Evolutionary conservation across 2,329 filamentous ascomycete species (phyloP).

Genomic region (Colletotrichum navitas): DNA sequence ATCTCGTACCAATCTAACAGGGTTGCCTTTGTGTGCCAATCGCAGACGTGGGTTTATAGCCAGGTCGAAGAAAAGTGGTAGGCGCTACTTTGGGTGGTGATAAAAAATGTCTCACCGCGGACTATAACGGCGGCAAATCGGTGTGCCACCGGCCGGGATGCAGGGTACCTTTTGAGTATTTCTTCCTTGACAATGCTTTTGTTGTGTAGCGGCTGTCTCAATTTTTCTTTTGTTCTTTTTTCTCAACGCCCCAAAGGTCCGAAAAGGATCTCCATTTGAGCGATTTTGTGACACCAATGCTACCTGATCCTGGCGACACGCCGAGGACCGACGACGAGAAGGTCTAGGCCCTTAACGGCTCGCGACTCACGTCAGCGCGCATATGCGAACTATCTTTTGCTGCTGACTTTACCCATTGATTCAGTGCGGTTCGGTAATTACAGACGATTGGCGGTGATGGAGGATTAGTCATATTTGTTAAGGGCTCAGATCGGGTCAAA

Average conservation of each 20-base stretch:
- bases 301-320: slow-evolving; percentile 7
- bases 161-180: slow-evolving; percentile 2
- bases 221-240: neutral
- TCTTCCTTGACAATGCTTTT: slow-evolving; percentile 16
- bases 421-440: slow-evolving; percentile 7
- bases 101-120: slow-evolving; percentile 2
- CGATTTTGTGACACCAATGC: slow-evolving; percentile 21
- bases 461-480: slow-evolving; percentile 21
- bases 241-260: slow-evolving; percentile 6
- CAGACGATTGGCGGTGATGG: neutral
- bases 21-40: slow-evolving; percentile 12
- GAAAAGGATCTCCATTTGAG: slow-evolving; percentile 20
- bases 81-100: slow-evolving; percentile 16
- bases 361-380: slow-evolving; percentile 4
- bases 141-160: slow-evolving; percentile 12
- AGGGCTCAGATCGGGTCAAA: neutral
- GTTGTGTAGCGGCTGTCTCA: neutral
- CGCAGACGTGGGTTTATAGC: neutral
- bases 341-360: slow-evolving; percentile 15
- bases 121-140: slow-evolving; percentile 14
- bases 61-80: slow-evolving; percentile 11
- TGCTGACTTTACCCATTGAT: neutral
- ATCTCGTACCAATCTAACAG: slow-evolving; percentile 19
- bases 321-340: slow-evolving; percentile 14
- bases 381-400: slow-evolving; percentile 16